A percentile compares a stretch with the other conserved stretches of the same genome.
These are phyloP conservation scores for Acanthamoeba quina DNA, from an alignment of 208 protist species.

Conservation along the genomic window DNA sequence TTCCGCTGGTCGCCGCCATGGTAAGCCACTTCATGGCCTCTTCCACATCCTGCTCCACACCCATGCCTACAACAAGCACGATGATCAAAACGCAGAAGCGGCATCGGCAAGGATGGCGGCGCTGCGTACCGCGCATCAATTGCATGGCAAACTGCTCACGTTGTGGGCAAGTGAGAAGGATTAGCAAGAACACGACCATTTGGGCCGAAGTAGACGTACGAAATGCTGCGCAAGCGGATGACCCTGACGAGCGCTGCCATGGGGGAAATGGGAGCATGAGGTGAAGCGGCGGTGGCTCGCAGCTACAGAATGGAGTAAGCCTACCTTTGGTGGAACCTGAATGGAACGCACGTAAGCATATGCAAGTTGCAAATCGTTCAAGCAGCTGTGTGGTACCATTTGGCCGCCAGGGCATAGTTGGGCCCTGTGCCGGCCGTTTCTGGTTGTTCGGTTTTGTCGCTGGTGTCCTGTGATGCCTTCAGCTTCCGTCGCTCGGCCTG, in stretches of 20 bases:
- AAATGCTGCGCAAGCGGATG: constrained; percentile 42
- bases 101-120: too few relatives aligned
- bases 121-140: neutral
- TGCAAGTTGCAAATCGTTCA: too few relatives aligned
- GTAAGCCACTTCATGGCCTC: constrained; percentile 40
- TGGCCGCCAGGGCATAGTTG: constrained; percentile 29
- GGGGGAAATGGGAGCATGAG: neutral
- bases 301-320: neutral
- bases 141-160: constrained; percentile 2
- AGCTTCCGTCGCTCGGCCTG: constrained; percentile 54
- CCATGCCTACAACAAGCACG: neutral
- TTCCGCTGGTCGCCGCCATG: neutral
- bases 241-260: constrained; percentile 13
- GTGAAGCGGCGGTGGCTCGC: too few relatives aligned
- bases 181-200: neutral
- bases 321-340: constrained; percentile 36
- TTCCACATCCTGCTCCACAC: neutral
- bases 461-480: neutral
- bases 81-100: neutral
- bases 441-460: neutral
- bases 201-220: neutral
- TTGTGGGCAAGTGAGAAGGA: neutral
- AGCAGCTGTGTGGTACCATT: neutral
- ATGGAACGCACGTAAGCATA: neutral
- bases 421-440: neutral